Conservation (phyloP, 164 flowering plant genomes). For the Pachysandra terminalis region DNA sequence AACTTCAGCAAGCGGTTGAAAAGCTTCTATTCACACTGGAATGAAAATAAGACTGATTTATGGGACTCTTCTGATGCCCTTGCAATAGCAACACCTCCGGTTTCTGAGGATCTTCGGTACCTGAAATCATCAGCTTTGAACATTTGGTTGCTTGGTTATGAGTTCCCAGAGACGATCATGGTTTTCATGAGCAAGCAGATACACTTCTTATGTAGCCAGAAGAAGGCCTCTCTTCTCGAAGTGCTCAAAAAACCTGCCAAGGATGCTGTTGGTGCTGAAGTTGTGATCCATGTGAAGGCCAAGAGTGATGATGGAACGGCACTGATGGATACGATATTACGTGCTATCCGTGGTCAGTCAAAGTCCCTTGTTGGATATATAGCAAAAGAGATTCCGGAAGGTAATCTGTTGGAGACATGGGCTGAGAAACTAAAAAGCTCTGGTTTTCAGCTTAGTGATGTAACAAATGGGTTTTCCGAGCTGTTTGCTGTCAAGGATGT, state of each 20-base stretch:
- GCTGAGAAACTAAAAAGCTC: conserved; percentile 38
- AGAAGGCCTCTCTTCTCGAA: conserved; percentile 51
- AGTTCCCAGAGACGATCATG: conserved; percentile 31
- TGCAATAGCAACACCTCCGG: conserved; percentile 53
- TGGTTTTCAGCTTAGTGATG: conserved; percentile 33
- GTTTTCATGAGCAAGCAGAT: conserved; percentile 26
- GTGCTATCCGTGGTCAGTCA: conserved; percentile 25
- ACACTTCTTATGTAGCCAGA: conserved; percentile 34
- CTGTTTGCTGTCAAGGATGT: conserved; percentile 53
- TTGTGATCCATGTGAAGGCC: conserved; percentile 52
- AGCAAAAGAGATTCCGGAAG: conserved; percentile 59
- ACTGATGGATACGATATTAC: conserved; percentile 40
- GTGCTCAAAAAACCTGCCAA: conserved; percentile 36
- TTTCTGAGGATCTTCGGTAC: conserved; percentile 50
- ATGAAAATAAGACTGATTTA: conserved; percentile 23
- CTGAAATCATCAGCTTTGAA: conserved; percentile 24
- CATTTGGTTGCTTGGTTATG: conserved; percentile 29
- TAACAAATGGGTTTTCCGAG: conserved; percentile 51
- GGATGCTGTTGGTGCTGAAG: conserved; percentile 38
- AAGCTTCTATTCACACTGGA: conserved; percentile 42
- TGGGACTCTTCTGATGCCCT: conserved; percentile 44
- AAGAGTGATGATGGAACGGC: conserved; percentile 40
- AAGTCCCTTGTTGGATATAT: conserved; percentile 41
- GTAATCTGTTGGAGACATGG: conserved; percentile 60
- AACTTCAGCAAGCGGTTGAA: conserved; percentile 37